phyloP scores from a whole-genome alignment of 768 basidiomycete genomes.

The Pisolithus tinctorius region DNA sequence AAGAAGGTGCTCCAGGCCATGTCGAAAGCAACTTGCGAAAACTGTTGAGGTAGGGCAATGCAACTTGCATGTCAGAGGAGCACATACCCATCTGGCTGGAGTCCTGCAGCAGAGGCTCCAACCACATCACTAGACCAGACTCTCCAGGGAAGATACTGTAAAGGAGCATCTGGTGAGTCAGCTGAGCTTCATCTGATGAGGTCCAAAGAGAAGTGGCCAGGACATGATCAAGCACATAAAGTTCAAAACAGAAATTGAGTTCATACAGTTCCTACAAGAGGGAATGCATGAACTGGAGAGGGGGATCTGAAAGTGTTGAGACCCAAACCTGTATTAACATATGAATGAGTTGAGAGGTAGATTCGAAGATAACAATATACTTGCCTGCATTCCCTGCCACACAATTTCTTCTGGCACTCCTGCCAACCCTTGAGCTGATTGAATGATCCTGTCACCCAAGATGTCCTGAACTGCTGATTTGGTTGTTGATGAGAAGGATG shows the following conservation, averaged over 20 bases:
- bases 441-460: too few species aligned
- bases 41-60: background rate
- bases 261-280: conserved; percentile 18
- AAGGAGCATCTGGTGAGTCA: background rate
- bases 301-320: background rate
- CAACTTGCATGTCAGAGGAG: background rate
- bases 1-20: background rate
- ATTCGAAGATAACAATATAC: too few species aligned
- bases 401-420: too few species aligned
- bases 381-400: too few species aligned
- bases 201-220: background rate
- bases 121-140: conserved; percentile 1
- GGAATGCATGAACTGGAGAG: background rate
- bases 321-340: background rate
- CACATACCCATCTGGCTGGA: background rate
- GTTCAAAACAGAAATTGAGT: conserved; percentile 14
- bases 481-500: too few species aligned
- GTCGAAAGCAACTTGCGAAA: background rate
- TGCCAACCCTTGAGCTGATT: too few species aligned
- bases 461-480: too few species aligned
- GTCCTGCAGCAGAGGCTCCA: background rate
- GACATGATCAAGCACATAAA: conserved; percentile 9
- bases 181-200: background rate
- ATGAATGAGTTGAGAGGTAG: background rate
- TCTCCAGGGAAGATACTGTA: conserved; percentile 2